phyloP scores from a whole-genome alignment of 1,284 basidiomycete genomes.

The Ceratobasidium sp. region DNA sequence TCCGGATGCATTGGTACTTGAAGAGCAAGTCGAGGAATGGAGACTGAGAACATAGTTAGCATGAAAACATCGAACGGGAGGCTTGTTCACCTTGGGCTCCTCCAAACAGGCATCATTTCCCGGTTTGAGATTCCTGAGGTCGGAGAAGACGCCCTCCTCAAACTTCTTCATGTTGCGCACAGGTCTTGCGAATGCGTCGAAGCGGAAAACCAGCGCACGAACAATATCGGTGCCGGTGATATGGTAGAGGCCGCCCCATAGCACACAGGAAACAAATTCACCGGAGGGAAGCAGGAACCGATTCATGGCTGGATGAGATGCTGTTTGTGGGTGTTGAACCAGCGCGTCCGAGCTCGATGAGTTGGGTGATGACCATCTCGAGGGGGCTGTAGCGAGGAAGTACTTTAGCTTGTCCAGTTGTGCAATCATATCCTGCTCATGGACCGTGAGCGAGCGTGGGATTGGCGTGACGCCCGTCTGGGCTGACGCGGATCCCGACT shows the following conservation, averaged over 20 bases:
- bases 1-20: constrained; percentile 94
- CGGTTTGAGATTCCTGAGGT: constrained; percentile 90
- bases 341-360: constrained; percentile 53
- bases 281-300: constrained; percentile 86
- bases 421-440: constrained; percentile 77
- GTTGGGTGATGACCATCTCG: constrained; percentile 66
- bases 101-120: constrained; percentile 90
- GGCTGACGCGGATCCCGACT: neutral
- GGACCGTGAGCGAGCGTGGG: constrained; percentile 65
- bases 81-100: constrained; percentile 82
- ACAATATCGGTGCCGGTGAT: constrained; percentile 95
- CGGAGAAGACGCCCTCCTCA: constrained; percentile 93
- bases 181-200: constrained; percentile 86
- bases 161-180: constrained; percentile 91
- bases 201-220: constrained; percentile 87
- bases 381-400: constrained; percentile 88
- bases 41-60: constrained; percentile 65
- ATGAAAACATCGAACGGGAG: constrained; percentile 16
- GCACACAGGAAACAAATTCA: constrained; percentile 89
- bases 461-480: neutral
- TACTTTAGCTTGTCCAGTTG: constrained; percentile 83
- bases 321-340: constrained; percentile 48
- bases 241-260: constrained; percentile 90
- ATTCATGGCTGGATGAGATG: constrained; percentile 75
- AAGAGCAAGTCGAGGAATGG: constrained; percentile 92